Percentiles rank a stretch among this genome's conserved stretches.
Evolutionary conservation across 306 rosid species (phyloP).

Genomic region (Calophaca sinica): DNA sequence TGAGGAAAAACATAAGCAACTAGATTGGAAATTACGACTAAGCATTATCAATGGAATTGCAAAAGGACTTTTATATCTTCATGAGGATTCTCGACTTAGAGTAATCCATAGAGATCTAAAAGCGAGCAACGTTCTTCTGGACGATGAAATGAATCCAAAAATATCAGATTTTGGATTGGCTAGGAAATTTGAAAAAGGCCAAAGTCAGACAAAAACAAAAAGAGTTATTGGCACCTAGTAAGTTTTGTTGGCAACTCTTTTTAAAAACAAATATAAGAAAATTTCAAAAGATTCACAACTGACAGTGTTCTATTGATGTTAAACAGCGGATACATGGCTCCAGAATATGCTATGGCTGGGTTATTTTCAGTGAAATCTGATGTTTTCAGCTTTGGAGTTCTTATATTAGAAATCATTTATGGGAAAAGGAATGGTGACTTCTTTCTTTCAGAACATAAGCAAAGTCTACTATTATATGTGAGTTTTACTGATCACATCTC

Average conservation of each 20-base stretch:
- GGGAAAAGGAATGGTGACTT: slow-evolving; percentile 43
- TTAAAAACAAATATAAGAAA: neutral
- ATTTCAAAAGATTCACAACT: neutral
- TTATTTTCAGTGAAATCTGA: slow-evolving; percentile 49
- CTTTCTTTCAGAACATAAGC: slow-evolving; percentile 35
- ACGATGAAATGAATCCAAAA: slow-evolving; percentile 55
- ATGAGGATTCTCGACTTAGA: slow-evolving; percentile 55
- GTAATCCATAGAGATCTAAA: slow-evolving; percentile 62
- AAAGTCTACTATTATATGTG: slow-evolving; percentile 40
- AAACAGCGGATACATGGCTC: slow-evolving; percentile 60
- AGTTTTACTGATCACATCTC: slow-evolving; percentile 13
- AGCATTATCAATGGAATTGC: slow-evolving; percentile 57
- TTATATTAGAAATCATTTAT: slow-evolving; percentile 46
- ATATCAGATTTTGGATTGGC: slow-evolving; percentile 66
- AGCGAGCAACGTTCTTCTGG: slow-evolving; percentile 56
- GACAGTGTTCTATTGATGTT: neutral
- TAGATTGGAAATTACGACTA: slow-evolving; percentile 47
- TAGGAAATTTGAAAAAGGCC: slow-evolving; percentile 48
- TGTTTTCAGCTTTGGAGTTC: slow-evolving; percentile 55
- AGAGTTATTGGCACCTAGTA: slow-evolving; percentile 63
- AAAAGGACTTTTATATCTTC: slow-evolving; percentile 56
- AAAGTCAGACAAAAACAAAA: slow-evolving; percentile 47
- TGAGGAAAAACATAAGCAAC: slow-evolving; percentile 37
- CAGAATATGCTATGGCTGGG: slow-evolving; percentile 56
- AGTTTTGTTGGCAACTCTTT: neutral